phyloP scores from a whole-genome alignment of 73 alveolate species.

The Halteria grandinella region DNA sequence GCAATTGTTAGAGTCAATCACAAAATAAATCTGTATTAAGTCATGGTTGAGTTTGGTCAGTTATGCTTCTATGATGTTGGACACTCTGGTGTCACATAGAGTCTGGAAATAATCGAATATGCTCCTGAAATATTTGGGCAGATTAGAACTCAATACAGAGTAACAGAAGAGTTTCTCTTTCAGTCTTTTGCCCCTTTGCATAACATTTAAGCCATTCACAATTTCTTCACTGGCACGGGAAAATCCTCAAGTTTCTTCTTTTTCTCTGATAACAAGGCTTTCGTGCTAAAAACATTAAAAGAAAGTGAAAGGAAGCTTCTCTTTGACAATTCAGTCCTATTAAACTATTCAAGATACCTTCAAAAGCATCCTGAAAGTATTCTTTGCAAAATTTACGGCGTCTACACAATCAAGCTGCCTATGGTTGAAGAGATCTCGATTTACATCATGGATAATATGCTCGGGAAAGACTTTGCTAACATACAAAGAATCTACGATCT shows the following conservation, averaged over 20 bases:
- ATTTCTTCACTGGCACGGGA: slow-evolving; percentile 57
- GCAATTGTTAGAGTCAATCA: not conserved
- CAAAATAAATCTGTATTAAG: not conserved
- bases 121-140: slow-evolving; percentile 24
- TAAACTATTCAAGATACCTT: slow-evolving; percentile 12
- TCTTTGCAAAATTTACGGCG: not conserved
- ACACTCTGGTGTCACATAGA: not conserved
- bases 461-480: not conserved
- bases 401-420: not conserved
- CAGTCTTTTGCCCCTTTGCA: slow-evolving; percentile 46
- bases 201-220: slow-evolving; percentile 45
- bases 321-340: not conserved
- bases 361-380: not conserved
- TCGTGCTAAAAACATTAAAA: slow-evolving; percentile 55
- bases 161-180: slow-evolving; percentile 22
- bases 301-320: slow-evolving; percentile 17
- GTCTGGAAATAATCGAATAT: slow-evolving; percentile 16
- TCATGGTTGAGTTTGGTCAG: not conserved
- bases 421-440: not conserved
- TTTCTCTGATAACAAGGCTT: slow-evolving; percentile 53
- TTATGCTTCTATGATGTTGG: slow-evolving; percentile 23
- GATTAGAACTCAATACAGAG: not conserved
- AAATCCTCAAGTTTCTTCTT: slow-evolving; percentile 63
- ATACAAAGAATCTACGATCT: slow-evolving; percentile 33
- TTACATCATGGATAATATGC: slow-evolving; percentile 15